phyloP scores from a whole-genome alignment of 345 rosid species.

The Moringa oleifera region DNA sequence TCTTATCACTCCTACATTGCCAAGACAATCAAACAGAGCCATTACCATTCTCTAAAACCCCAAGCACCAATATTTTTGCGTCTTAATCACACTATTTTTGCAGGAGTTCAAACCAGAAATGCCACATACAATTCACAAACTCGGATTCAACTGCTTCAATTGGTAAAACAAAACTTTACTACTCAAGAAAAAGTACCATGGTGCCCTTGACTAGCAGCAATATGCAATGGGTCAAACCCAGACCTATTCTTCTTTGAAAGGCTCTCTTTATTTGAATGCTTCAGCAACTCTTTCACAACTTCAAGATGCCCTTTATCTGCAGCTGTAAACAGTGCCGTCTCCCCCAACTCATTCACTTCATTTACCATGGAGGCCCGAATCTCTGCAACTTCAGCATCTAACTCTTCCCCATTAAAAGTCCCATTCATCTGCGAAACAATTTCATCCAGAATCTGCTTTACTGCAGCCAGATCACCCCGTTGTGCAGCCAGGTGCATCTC shows the following conservation, averaged over 20 bases:
- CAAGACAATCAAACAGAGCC: too few relatives aligned
- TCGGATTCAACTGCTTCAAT: background rate
- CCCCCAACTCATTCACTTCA: constrained; percentile 93
- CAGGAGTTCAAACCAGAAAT: background rate
- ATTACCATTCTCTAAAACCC: too few relatives aligned
- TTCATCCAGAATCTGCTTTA: constrained; percentile 68
- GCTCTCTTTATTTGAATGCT: constrained; percentile 73
- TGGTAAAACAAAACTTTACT: background rate
- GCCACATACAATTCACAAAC: background rate
- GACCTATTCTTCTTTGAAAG: constrained; percentile 71
- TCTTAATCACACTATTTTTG: background rate
- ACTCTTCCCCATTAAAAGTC: constrained; percentile 60
- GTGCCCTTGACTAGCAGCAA: constrained; percentile 84
- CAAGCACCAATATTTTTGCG: background rate
- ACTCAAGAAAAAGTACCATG: constrained; percentile 50
- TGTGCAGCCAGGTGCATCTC: constrained; percentile 90
- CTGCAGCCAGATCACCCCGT: constrained; percentile 71
- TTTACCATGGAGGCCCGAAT: constrained; percentile 75
- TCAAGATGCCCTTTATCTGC: constrained; percentile 91
- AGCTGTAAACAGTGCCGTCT: constrained; percentile 82
- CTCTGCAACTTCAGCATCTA: constrained; percentile 75
- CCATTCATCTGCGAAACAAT: constrained; percentile 69
- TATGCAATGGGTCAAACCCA: constrained; percentile 79
- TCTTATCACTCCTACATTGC: too few relatives aligned
- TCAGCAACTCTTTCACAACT: constrained; percentile 77